Percentiles rank a stretch among this genome's conserved stretches.
phyloP scores from a whole-genome alignment of 345 rosid genomes.

The Boechera divaricarpa region DNA sequence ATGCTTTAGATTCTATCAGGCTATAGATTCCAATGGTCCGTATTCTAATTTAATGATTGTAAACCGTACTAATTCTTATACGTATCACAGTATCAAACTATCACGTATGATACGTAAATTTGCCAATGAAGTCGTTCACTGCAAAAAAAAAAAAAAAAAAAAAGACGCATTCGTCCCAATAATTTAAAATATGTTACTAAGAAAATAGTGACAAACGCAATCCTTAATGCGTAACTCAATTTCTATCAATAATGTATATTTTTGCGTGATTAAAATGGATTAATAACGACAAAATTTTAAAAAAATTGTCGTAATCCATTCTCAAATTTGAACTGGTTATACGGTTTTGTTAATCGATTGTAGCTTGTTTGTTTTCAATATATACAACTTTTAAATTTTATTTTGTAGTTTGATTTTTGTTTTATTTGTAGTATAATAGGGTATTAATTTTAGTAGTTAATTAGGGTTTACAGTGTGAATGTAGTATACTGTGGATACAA shows the following conservation, averaged over 20 bases:
- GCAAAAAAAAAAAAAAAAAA: not conserved
- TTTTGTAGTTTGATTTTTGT: not conserved
- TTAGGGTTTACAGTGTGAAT: not conserved
- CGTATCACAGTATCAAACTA: conserved; percentile 22
- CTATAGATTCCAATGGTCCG: conserved; percentile 34
- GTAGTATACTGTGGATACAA: not conserved
- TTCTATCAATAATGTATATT: not conserved
- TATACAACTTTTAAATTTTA: not conserved
- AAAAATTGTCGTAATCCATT: not conserved
- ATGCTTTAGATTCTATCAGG: conserved; percentile 26
- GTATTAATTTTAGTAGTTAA: not conserved
- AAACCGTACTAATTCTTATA: conserved; percentile 16
- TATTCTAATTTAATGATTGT: not conserved
- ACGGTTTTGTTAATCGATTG: not conserved
- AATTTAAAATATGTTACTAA: not conserved
- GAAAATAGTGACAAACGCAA: conserved; percentile 6
- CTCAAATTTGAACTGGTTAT: not conserved
- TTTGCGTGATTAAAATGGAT: not conserved
- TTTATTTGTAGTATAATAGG: not conserved
- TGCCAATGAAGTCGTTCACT: not conserved
- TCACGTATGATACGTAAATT: not conserved
- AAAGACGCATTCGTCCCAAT: not conserved
- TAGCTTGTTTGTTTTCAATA: not conserved
- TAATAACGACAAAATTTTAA: not conserved
- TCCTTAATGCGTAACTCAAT: not conserved